Base-by-base conservation (phyloP, 2,329 filamentous ascomycete species). In the Fusarium nanum region DNA sequence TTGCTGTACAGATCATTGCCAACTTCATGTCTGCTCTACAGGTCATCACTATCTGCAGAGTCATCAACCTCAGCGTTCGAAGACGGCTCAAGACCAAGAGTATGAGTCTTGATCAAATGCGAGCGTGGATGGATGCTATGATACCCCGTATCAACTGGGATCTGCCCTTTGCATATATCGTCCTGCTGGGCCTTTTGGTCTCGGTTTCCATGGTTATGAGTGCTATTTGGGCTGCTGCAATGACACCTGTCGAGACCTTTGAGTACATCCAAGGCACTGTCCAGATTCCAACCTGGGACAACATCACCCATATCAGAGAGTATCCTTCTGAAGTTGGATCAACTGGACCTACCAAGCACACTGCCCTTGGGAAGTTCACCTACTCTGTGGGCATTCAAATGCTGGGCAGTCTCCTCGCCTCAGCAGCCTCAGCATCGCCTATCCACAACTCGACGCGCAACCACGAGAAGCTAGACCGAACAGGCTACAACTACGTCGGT, bases 401-500 rank as follows among this genome's bases (percentile, higher is more conserved):
- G n/a, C 50, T 73, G 22, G 67, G 69, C 3, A 50, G 42, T 32
- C 64, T 77, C 8, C 64, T 77, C 14, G 60, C 63, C 7, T 60
- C 60, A 8, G 75, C 74, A 18, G 53, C 68, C 8, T 64, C 70
- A 1, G 73, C 74, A 5, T 74, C 74, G 5, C 70, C 72, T 1
- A 50, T 64, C 8, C 67, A 73, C 23, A 66, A 64, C 20, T 59
- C 52, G 3, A 49, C 60, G 2, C 58, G 67, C n/a, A 50, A 37
- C 3, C 76, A 77, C 25, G 54, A 67, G 12, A 77, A 77, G 42
- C 50, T 73, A 3, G 76, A 77, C 46, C 74, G 72, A 40, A 71
- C 76, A 6, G 63, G 68, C 18, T 77, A 63, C 60, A 58, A 45
- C 25, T 77, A 77, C 53, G 32, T 69, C n/a, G 75, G 76, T 4